Percentiles rank a stretch among this genome's conserved stretches.
phyloP scores from a whole-genome alignment of 768 basidiomycete species.

The Kwoniella dejecticola region DNA sequence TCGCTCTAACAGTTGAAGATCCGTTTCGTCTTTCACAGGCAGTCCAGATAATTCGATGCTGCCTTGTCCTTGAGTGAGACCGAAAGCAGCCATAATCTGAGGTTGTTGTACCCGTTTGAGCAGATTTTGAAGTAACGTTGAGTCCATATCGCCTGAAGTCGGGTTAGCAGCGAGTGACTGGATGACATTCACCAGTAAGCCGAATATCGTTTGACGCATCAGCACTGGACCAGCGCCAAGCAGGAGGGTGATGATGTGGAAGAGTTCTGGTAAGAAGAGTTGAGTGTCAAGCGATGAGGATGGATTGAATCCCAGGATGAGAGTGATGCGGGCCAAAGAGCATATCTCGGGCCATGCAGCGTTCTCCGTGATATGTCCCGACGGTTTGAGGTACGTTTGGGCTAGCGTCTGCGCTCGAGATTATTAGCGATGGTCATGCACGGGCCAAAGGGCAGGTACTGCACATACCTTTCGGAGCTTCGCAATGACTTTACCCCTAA shows the following conservation, averaged over 20 bases:
- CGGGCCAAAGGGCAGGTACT: too few species aligned
- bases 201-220: slow-evolving; percentile 79
- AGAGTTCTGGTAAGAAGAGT: slow-evolving; percentile 77
- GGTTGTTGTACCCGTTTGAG: slow-evolving; percentile 66
- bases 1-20: slow-evolving; percentile 62
- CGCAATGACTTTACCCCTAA: slow-evolving; percentile 75
- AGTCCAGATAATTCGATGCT: slow-evolving; percentile 63
- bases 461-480: slow-evolving; percentile 73
- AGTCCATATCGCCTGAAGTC: slow-evolving; percentile 39
- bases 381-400: slow-evolving; percentile 68
- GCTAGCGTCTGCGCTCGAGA: slow-evolving; percentile 79
- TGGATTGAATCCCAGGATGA: slow-evolving; percentile 70
- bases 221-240: slow-evolving; percentile 72
- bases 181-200: slow-evolving; percentile 75
- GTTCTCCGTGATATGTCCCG: slow-evolving; percentile 65
- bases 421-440: too few species aligned
- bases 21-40: slow-evolving; percentile 57
- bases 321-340: slow-evolving; percentile 72
- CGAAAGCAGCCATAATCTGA: slow-evolving; percentile 70
- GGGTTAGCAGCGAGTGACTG: slow-evolving; percentile 69
- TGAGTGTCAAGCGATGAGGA: slow-evolving; percentile 68
- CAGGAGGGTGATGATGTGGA: slow-evolving; percentile 76
- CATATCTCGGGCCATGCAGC: slow-evolving; percentile 60
- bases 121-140: slow-evolving; percentile 60
- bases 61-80: slow-evolving; percentile 65